Evolutionary conservation across 1,284 basidiomycete genomes (phyloP).

Genomic region (Ustilago nuda): DNA sequence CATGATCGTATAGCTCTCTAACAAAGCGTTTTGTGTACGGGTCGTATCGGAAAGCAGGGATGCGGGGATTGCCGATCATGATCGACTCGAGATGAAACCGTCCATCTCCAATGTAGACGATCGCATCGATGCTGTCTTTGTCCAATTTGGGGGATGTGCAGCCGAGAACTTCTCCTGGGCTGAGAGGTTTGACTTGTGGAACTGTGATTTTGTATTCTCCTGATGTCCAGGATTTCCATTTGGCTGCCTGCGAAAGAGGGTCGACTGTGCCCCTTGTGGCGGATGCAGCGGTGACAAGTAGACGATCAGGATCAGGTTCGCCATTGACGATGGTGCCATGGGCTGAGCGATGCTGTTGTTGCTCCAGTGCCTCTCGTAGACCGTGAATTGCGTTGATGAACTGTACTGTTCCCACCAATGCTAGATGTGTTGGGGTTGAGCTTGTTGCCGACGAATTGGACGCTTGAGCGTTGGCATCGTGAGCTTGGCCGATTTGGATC

Average conservation of each 20-base stretch:
- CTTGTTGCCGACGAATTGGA: neutral
- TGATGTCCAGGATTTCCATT: constrained; percentile 40
- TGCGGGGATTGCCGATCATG: constrained; percentile 97
- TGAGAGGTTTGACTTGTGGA: constrained; percentile 91
- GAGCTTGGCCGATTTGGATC: constrained; percentile 43
- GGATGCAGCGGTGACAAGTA: constrained; percentile 37
- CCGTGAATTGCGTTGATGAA: constrained; percentile 67
- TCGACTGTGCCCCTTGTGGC: constrained; percentile 16
- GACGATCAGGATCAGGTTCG: constrained; percentile 22
- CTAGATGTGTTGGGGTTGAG: constrained; percentile 52
- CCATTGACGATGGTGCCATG: constrained; percentile 35
- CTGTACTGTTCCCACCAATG: constrained; percentile 67
- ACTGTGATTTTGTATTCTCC: constrained; percentile 72
- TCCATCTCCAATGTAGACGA: constrained; percentile 90
- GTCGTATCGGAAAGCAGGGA: constrained; percentile 97
- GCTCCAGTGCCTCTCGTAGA: constrained; percentile 57
- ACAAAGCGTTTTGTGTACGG: constrained; percentile 98
- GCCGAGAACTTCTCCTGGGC: constrained; percentile 94
- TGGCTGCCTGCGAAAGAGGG: constrained; percentile 47
- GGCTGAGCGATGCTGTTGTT: constrained; percentile 34
- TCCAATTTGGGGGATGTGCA: constrained; percentile 87
- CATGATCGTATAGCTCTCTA: constrained; percentile 89
- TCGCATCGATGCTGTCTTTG: constrained; percentile 58
- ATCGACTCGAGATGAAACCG: constrained; percentile 98
- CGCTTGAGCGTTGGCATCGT: neutral